Evolutionary conservation across 306 rosid species (phyloP).

Genomic region (Prunus davidiana): DNA sequence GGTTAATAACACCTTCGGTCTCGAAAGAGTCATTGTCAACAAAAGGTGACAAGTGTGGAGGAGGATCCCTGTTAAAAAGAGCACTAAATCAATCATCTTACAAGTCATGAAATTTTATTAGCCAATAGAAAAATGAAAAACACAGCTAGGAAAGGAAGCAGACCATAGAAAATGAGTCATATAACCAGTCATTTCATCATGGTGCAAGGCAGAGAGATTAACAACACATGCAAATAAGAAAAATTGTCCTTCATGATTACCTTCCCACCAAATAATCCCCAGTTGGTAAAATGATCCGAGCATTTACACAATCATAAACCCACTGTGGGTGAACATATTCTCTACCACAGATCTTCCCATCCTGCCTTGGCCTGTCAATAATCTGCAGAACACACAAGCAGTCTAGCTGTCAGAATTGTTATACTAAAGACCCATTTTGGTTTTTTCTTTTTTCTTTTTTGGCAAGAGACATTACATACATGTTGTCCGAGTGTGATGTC

Average conservation of each 20-base stretch:
- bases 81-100: not conserved
- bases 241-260: slow-evolving; percentile 31
- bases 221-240: no score
- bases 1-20: slow-evolving; percentile 71
- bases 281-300: slow-evolving; percentile 69
- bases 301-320: slow-evolving; percentile 84
- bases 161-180: no score
- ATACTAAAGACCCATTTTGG: not conserved
- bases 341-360: slow-evolving; percentile 63
- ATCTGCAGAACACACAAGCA: slow-evolving; percentile 48
- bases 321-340: slow-evolving; percentile 97
- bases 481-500: no score
- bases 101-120: not conserved
- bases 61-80: slow-evolving; percentile 60
- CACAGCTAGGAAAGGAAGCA: no score
- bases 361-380: slow-evolving; percentile 75
- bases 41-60: slow-evolving; percentile 93
- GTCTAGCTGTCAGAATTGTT: slow-evolving; percentile 3
- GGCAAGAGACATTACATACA: no score
- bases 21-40: slow-evolving; percentile 77
- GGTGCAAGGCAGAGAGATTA: no score
- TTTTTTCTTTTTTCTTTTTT: no score
- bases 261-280: slow-evolving; percentile 76
- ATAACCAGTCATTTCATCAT: no score
- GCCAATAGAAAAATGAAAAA: not conserved